Conservation (phyloP, 1,284 basidiomycete genomes). For the Naganishia cerealis region DNA sequence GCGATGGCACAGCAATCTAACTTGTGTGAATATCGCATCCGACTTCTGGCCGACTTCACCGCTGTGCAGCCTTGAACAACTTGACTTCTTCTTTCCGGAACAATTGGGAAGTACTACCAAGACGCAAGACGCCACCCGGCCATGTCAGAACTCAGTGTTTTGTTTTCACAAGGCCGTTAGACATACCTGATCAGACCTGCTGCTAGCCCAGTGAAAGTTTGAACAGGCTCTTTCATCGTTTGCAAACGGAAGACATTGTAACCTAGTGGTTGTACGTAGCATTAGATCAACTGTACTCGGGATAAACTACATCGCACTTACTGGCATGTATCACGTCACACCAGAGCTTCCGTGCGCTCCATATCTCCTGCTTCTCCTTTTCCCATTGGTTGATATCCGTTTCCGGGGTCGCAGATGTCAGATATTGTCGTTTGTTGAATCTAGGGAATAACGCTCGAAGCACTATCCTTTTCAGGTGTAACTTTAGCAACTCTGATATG, state of each 20-base stretch:
- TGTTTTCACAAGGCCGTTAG: neutral
- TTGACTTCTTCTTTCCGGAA: constrained; percentile 19
- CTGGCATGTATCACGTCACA: constrained; percentile 32
- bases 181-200: constrained; percentile 33
- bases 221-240: constrained; percentile 27
- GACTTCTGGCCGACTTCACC: neutral
- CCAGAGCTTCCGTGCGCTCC: constrained; percentile 29
- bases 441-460: constrained; percentile 18
- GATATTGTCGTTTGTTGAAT: neutral
- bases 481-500: constrained; percentile 25
- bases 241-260: constrained; percentile 29
- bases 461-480: constrained; percentile 16
- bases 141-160: neutral
- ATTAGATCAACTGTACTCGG: neutral
- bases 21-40: neutral
- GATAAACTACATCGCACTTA: neutral
- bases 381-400: constrained; percentile 13
- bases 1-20: neutral
- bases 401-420: neutral
- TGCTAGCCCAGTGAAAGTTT: constrained; percentile 28
- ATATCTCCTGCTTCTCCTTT: constrained; percentile 17
- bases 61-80: constrained; percentile 14
- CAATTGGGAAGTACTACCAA: constrained; percentile 12
- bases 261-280: neutral
- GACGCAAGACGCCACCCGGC: neutral